Percentiles rank a stretch among this genome's conserved stretches.
Conservation (phyloP, 257 asterid genomes). For the Anisodus acutangulus region DNA sequence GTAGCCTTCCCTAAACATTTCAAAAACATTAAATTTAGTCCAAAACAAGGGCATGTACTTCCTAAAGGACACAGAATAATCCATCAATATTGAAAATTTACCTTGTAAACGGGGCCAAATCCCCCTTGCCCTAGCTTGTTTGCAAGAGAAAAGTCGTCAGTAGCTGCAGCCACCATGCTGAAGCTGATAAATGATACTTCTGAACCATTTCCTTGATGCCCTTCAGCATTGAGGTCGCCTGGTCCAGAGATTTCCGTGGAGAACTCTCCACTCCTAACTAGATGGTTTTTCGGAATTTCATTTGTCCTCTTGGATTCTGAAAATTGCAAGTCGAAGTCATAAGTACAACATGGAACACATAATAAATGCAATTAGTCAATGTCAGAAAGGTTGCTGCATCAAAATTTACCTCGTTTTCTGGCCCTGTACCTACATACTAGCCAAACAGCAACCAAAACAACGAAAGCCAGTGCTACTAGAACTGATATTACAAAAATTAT, state of each 20-base stretch:
- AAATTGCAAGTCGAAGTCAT: background rate
- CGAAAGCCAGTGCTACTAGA: conserved; percentile 41
- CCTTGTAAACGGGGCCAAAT: conserved; percentile 86
- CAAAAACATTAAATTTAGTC: background rate
- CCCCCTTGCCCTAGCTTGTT: conserved; percentile 94
- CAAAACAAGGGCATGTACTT: background rate
- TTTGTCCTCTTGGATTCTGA: conserved; percentile 40
- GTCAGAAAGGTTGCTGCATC: background rate
- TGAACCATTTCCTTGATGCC: conserved; percentile 58
- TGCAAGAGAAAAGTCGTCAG: conserved; percentile 58
- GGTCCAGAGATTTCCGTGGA: conserved; percentile 53
- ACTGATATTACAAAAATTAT: conserved; percentile 43
- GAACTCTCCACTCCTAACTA: conserved; percentile 47
- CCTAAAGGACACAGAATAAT: background rate
- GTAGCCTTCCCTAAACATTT: conserved; percentile 60
- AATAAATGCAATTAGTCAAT: background rate
- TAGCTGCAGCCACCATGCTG: conserved; percentile 58
- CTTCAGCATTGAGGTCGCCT: conserved; percentile 49
- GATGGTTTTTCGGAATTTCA: conserved; percentile 41
- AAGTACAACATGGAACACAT: conserved; percentile 3
- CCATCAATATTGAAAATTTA: conserved; percentile 24
- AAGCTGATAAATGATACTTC: conserved; percentile 64
- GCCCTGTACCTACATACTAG: conserved; percentile 44
- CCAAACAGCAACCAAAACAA: conserved; percentile 43
- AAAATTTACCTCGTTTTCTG: conserved; percentile 48